Evolutionary conservation across 2,329 filamentous ascomycete genomes (phyloP), one percentile per base, ranked within the genome.

Genomic region (Talaromyces atroroseus): DNA sequence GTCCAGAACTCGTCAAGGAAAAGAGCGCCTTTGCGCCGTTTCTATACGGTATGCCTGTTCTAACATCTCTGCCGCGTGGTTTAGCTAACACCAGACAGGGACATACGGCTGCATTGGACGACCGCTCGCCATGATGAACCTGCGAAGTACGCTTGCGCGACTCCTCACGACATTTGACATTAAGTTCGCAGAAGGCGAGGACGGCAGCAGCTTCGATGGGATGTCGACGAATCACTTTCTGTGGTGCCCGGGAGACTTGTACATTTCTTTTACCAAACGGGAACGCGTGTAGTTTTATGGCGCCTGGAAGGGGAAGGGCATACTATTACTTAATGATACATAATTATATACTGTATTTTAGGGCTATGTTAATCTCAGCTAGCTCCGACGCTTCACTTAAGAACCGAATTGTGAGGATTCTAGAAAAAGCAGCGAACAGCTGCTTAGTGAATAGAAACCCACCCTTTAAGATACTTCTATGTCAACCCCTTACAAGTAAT

Each of bases 141-240:
- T 76, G 14, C 65, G 72, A 3, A 65, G 64, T 8, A 62, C 72
- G 3, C 61, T 73, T 6, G 66, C 71, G 6, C 62, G 64, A 29
- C 52, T 76, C 23, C 54, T 76, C 10, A 62, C 63, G 20, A 63
- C 62, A 5, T 76, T 67, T 50, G 69, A 76, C 57, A 51, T 75
- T 24, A 60, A 62, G 14, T 64, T 76, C 26, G 73, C 51, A 11
- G 52, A 58, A 2, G 68, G 67, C 4, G 70, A 74, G 51, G 68
- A 72, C 56, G 71, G 69, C 2, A 54, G 55, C 23, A 60, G 61
- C 45, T 64, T 74, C 34, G 55, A 70, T 56, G 61, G 60, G 8
- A 60, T 70, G 49, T 68, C 66, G 6, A 65, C 62, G 57, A 73
- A 76, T 58, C 68, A 70, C 34, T 75, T 75, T 56, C 69, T 71